These are phyloP conservation scores for Tirmania nivea DNA, from an alignment of 495 filamentous ascomycete genomes.

Conservation along the genomic window DNA sequence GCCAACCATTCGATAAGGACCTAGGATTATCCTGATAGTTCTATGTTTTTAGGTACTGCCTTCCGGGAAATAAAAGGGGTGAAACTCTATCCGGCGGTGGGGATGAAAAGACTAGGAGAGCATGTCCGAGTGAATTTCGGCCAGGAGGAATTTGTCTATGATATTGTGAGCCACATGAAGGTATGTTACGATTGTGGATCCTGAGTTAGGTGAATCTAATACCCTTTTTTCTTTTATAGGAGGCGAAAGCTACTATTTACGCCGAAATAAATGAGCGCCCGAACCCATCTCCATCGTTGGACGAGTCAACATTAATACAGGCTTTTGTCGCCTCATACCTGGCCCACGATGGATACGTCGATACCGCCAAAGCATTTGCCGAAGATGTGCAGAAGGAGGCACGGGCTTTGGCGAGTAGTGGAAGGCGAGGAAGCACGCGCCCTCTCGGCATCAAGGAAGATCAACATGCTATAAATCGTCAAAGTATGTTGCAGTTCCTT, in stretches of 20 bases:
- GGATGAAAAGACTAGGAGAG: constrained; percentile 79
- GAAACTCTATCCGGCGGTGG: constrained; percentile 63
- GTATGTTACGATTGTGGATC: constrained; percentile 27
- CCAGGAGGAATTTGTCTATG: constrained; percentile 68
- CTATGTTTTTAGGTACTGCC: constrained; percentile 38
- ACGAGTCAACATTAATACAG: constrained; percentile 62
- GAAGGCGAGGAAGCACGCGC: constrained; percentile 14
- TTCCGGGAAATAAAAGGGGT: constrained; percentile 49
- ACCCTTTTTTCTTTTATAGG: background rate
- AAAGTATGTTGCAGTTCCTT: constrained; percentile 34
- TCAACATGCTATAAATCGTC: constrained; percentile 64
- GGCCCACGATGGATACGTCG: constrained; percentile 90
- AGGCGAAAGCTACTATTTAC: constrained; percentile 22
- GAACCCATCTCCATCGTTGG: constrained; percentile 23
- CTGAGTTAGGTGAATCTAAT: background rate
- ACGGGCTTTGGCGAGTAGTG: constrained; percentile 22
- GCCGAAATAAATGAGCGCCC: constrained; percentile 38
- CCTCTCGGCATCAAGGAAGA: constrained; percentile 65
- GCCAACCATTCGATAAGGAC: constrained; percentile 10
- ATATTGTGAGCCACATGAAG: constrained; percentile 74
- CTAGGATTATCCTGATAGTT: background rate
- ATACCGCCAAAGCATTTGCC: constrained; percentile 73
- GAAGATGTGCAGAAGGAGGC: constrained; percentile 60
- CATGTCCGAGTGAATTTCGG: constrained; percentile 82
- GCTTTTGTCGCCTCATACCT: constrained; percentile 34